These are phyloP conservation scores for Podochytrium sp. DNA, from an alignment of 192 early-diverging fungal species.

Conservation along the genomic window DNA sequence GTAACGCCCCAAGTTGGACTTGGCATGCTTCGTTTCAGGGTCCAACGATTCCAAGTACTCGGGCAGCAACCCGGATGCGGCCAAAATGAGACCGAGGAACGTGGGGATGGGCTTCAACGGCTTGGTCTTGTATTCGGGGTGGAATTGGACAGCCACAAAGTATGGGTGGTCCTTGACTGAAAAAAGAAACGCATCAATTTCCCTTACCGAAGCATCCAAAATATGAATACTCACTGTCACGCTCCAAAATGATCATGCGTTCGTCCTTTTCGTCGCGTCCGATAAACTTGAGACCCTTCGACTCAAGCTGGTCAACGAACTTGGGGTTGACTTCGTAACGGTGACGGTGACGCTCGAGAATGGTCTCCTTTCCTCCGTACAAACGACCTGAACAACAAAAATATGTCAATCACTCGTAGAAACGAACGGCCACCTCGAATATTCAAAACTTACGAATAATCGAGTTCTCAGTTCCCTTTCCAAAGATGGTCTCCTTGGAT, in stretches of 20 bases:
- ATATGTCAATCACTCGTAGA: not conserved
- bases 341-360: conserved; percentile 95
- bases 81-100: conserved; percentile 92
- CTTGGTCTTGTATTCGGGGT: conserved; percentile 96
- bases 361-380: conserved; percentile 56
- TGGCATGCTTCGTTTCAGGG: conserved; percentile 1
- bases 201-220: no score
- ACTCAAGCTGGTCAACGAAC: conserved; percentile 74
- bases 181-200: no score
- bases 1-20: conserved; percentile 20
- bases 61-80: conserved; percentile 72
- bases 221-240: conserved; percentile 38
- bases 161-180: conserved; percentile 76
- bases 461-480: conserved; percentile 58
- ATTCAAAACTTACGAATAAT: conserved; percentile 58
- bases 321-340: conserved; percentile 98
- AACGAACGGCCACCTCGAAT: not conserved
- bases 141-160: conserved; percentile 94
- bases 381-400: conserved; percentile 34
- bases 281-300: conserved; percentile 83
- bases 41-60: conserved; percentile 18
- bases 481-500: conserved; percentile 73
- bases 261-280: conserved; percentile 93
- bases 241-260: conserved; percentile 98
- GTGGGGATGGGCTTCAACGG: conserved; percentile 89